Base-by-base conservation (phyloP, 768 basidiomycete species). In the Suillus discolor region DNA sequence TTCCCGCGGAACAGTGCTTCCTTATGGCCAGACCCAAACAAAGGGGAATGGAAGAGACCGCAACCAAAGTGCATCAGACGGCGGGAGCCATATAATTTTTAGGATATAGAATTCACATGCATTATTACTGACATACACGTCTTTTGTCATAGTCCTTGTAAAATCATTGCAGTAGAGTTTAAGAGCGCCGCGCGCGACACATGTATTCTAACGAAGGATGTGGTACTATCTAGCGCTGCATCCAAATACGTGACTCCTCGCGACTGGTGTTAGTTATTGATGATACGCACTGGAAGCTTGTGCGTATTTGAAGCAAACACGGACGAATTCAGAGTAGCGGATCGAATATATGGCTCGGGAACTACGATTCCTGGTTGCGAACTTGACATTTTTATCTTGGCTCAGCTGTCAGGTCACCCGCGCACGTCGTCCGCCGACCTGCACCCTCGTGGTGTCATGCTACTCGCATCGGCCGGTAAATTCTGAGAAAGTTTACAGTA, bases 31-130 rank as follows among this genome's bases (percentile, higher is more conserved):
- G 45, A 42, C 9, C 45, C 7, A 16, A 36, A 25, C 20, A 6
- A 51, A 61, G 5, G n/a, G 63, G 73, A 73, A 0, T 74, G 73
- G 73, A 45, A 73, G 12, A 70, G 70, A 25, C 73, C 73, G 7
- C 67, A 75, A 20, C 73, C 73, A 1, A 73, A 47, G 51, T 73
- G 72, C 41, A 53, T 73, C 20, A 65, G 60, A 41, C 63, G 65
- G 23, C 6, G 66, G 38, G 41, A 23, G n/a, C 65, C 73, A 18
- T 73, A 69, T 25, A 12, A 20, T 0, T 20, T 64, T 23, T 65
- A 41, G 23, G 31, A 6, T 31, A 6, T 31, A 31, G 12, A 7
- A 31, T 31, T 31, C 31, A 31, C 31, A 31, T 31, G n/a, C 5
- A 23, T 13, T 31, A 31, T 6, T 31, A 6, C 31, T 31, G 31